Conservation (phyloP, 2,329 filamentous ascomycete species). For the Alternaria gansuensis region DNA sequence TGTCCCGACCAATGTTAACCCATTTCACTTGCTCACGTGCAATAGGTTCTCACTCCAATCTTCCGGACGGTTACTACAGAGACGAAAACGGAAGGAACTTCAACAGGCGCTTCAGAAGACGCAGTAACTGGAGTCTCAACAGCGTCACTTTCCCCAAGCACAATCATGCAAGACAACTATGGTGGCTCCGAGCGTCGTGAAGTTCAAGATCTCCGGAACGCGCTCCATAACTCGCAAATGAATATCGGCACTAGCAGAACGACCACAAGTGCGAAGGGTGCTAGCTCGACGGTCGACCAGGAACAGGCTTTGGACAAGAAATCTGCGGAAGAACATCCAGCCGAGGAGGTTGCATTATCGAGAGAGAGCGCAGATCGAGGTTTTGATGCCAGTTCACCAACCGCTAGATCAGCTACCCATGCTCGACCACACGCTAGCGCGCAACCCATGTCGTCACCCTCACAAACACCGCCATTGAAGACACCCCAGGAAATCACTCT, state of each 20-base stretch:
- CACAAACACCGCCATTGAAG: constrained; percentile 28
- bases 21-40: constrained; percentile 17
- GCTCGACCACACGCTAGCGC: background rate
- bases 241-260: background rate
- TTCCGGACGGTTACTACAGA: background rate
- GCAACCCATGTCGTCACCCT: background rate
- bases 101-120: background rate
- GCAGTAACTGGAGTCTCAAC: background rate
- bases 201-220: background rate
- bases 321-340: background rate
- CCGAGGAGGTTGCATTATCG: background rate
- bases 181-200: background rate
- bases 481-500: constrained; percentile 60
- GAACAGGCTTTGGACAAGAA: background rate
- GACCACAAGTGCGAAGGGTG: background rate
- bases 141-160: background rate
- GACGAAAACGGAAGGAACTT: background rate
- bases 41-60: constrained; percentile 2
- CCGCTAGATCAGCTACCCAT: background rate
- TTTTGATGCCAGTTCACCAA: background rate
- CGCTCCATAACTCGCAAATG: background rate
- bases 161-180: background rate
- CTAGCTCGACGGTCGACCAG: background rate
- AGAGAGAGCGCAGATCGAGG: background rate
- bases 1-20: constrained; percentile 15